Evolutionary conservation across 2,329 filamentous ascomycete genomes (phyloP).

Genomic region (Myriosclerotinia curreyana): DNA sequence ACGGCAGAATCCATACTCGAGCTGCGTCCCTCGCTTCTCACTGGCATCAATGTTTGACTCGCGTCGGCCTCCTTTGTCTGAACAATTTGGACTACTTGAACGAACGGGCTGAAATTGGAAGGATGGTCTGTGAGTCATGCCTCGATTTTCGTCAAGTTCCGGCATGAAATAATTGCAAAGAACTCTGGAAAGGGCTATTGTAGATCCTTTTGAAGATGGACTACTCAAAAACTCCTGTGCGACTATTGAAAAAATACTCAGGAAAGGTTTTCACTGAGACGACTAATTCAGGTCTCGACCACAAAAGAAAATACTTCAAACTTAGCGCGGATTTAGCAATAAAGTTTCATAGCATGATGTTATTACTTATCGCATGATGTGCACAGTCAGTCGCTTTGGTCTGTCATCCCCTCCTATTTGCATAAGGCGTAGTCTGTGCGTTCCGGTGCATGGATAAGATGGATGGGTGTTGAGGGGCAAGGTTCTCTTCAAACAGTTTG

Average conservation of each 20-base stretch:
- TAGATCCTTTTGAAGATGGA: background rate
- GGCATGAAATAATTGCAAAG: background rate
- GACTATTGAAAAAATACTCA: background rate
- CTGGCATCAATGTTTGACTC: background rate
- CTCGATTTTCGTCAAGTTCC: background rate
- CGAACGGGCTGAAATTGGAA: background rate
- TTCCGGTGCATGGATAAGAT: background rate
- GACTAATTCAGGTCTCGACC: background rate
- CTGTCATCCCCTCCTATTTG: slow-evolving; percentile 4
- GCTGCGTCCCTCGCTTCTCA: background rate
- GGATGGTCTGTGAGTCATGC: background rate
- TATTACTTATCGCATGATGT: slow-evolving; percentile 18
- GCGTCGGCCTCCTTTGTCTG: background rate
- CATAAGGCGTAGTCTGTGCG: slow-evolving; percentile 6
- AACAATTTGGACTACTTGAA: background rate
- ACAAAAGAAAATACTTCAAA: background rate
- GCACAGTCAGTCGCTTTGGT: background rate
- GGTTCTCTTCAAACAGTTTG: slow-evolving; percentile 17
- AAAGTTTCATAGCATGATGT: slow-evolving; percentile 8
- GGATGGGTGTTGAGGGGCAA: slow-evolving; percentile 4
- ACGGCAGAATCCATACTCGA: slow-evolving; percentile 1
- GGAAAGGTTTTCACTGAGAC: background rate
- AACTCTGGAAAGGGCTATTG: background rate
- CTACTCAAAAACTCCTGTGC: background rate
- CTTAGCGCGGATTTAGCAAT: background rate